Conservation (phyloP, 1,284 basidiomycete species). For the Xanthoconium separans region DNA sequence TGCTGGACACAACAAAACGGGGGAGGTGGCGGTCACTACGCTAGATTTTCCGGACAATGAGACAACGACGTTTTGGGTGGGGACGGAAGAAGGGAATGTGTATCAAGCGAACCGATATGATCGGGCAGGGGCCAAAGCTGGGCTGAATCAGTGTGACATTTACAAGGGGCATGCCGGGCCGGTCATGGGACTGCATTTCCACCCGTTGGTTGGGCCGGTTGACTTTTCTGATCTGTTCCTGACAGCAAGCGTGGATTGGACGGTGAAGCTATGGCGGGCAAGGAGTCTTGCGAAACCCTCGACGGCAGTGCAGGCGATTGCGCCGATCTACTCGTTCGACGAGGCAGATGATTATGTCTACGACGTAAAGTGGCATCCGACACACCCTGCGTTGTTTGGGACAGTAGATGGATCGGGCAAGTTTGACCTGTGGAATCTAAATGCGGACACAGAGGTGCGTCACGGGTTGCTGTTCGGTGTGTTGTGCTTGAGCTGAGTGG, state of each 20-base stretch:
- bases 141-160: conserved; percentile 86
- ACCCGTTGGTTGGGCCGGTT: conserved; percentile 85
- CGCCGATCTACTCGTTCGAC: conserved; percentile 89
- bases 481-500: conserved; percentile 3
- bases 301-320: conserved; percentile 54
- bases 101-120: conserved; percentile 97
- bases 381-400: conserved; percentile 92
- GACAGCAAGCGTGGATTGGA: conserved; percentile 92
- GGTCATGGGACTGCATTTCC: conserved; percentile 92
- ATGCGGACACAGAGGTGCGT: conserved; percentile 88
- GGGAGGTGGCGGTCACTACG: conserved; percentile 91
- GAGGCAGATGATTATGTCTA: conserved; percentile 99
- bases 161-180: conserved; percentile 93
- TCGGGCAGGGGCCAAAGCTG: conserved; percentile 93
- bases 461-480: neutral
- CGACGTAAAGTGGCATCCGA: conserved; percentile 96
- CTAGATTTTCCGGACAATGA: conserved; percentile 94
- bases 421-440: conserved; percentile 97
- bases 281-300: conserved; percentile 58
- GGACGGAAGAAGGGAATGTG: conserved; percentile 95
- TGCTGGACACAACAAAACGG: conserved; percentile 89
- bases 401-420: conserved; percentile 92
- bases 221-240: conserved; percentile 97
- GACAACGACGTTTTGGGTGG: conserved; percentile 94
- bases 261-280: conserved; percentile 90